Conservation (phyloP, 208 protist species). For the Leishmania gerbilli region DNA sequence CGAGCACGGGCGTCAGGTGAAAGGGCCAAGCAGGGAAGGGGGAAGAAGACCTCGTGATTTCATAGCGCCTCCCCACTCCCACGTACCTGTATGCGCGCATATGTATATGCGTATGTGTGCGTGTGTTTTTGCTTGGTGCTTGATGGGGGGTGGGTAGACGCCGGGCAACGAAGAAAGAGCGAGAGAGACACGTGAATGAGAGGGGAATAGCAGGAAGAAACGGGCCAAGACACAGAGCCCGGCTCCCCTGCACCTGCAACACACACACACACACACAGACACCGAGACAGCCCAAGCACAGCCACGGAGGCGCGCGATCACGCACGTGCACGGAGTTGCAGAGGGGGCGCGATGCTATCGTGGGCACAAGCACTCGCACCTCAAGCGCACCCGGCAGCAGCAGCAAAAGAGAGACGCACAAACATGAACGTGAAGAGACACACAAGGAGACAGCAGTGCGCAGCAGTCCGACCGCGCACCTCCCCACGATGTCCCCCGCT, state of each 20-base stretch:
- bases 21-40: neutral
- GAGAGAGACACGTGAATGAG: neutral
- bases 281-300: neutral
- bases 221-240: neutral
- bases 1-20: neutral
- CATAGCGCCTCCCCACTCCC: neutral
- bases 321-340: neutral
- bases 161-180: neutral
- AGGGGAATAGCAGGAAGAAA: neutral
- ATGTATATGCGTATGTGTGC: neutral
- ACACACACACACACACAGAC: neutral
- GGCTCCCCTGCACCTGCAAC: neutral
- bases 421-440: conserved; percentile 4
- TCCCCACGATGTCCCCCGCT: neutral
- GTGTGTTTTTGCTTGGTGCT: neutral
- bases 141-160: neutral
- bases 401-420: conserved; percentile 8
- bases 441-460: neutral
- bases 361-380: neutral
- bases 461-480: neutral
- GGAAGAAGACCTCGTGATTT: neutral
- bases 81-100: neutral
- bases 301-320: neutral
- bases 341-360: neutral
- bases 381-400: conserved; percentile 9